These are phyloP conservation scores for Cutaneotrichosporon sp. DNA, from an alignment of 1,284 basidiomycete genomes.

Conservation along the genomic window DNA sequence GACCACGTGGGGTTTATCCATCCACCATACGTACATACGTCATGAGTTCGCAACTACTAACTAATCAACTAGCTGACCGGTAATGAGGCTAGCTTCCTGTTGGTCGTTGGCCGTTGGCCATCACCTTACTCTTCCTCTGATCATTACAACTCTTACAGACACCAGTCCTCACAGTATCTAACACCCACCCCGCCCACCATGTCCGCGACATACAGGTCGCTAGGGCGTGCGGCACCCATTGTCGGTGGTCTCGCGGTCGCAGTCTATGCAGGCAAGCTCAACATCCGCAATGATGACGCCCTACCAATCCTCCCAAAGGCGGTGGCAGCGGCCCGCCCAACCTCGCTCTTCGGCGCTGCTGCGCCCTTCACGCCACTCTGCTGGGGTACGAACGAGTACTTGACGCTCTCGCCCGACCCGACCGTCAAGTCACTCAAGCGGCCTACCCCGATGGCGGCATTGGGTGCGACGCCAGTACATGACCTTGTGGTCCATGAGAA, in stretches of 20 bases:
- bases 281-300: slow-evolving; percentile 18
- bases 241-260: slow-evolving; percentile 8
- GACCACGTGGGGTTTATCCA: not conserved
- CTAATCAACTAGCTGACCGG: no score
- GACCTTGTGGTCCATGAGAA: slow-evolving; percentile 71
- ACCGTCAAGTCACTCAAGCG: slow-evolving; percentile 32
- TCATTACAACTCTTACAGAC: not conserved
- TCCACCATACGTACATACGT: not conserved
- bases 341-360: not conserved
- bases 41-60: not conserved
- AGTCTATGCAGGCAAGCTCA: slow-evolving; percentile 10
- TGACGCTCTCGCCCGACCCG: slow-evolving; percentile 38
- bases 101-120: not conserved
- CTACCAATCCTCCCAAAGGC: slow-evolving; percentile 9
- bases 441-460: slow-evolving; percentile 38
- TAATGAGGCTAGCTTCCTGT: no score
- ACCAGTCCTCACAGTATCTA: not conserved
- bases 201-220: slow-evolving; percentile 6
- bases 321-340: not conserved
- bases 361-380: slow-evolving; percentile 33
- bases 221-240: slow-evolving; percentile 8
- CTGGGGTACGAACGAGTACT: slow-evolving; percentile 47
- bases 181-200: not conserved
- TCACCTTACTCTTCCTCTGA: not conserved
- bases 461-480: slow-evolving; percentile 60